phyloP scores from a whole-genome alignment of 1,284 basidiomycete genomes.

The Rhodotorula sp. region DNA sequence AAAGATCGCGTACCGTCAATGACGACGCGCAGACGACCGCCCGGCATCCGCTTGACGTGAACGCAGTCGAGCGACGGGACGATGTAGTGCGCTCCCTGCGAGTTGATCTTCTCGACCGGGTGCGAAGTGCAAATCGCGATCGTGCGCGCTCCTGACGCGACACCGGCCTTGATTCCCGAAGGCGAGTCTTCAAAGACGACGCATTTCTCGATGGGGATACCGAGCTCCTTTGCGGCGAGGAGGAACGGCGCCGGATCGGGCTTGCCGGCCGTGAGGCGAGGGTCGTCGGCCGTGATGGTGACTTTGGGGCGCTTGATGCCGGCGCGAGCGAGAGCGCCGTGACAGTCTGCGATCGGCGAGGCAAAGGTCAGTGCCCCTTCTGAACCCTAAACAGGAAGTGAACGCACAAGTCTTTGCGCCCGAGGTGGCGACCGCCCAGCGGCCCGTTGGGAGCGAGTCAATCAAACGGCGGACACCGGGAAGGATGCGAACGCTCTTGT shows the following conservation, averaged over 20 bases:
- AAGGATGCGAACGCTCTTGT: constrained; percentile 61
- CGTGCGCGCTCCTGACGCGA: constrained; percentile 67
- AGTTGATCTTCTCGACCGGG: constrained; percentile 58
- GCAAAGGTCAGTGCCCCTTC: constrained; percentile 29
- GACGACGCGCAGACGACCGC: constrained; percentile 39
- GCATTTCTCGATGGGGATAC: constrained; percentile 56
- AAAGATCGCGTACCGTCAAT: constrained; percentile 2
- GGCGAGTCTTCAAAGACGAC: constrained; percentile 75
- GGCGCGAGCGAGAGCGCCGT: constrained; percentile 68
- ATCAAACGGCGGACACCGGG: constrained; percentile 70
- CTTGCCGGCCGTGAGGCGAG: constrained; percentile 49
- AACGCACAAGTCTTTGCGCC: constrained; percentile 65
- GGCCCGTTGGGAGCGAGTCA: constrained; percentile 63
- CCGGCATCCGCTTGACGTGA: constrained; percentile 34
- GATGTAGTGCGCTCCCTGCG: constrained; percentile 66
- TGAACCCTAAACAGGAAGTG: background rate
- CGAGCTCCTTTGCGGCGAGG: constrained; percentile 59
- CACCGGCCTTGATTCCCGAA: constrained; percentile 65
- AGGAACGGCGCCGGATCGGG: constrained; percentile 44
- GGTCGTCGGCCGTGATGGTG: constrained; percentile 76
- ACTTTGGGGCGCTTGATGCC: constrained; percentile 69
- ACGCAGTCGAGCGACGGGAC: constrained; percentile 45
- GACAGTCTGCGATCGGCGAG: constrained; percentile 47
- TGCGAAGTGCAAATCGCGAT: constrained; percentile 67
- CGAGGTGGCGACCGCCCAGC: constrained; percentile 71